These are phyloP conservation scores for Entomortierella parvispora DNA, from an alignment of 192 early-diverging fungal species.

Conservation along the genomic window DNA sequence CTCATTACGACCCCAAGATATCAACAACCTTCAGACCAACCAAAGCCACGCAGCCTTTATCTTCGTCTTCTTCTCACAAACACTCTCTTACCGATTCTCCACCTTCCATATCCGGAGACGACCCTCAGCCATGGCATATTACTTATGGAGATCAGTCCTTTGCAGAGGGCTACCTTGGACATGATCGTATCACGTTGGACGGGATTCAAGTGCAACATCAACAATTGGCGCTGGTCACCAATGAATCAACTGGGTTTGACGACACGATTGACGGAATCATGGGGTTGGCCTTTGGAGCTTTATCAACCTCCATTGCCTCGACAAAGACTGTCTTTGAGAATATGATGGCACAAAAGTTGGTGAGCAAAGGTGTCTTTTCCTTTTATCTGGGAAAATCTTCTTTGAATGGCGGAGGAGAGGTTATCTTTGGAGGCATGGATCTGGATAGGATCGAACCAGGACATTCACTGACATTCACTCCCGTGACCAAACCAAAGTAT, in stretches of 20 bases:
- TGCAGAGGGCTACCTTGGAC: conserved; percentile 47
- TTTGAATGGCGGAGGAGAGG: conserved; percentile 45
- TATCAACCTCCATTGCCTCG: conserved; percentile 33
- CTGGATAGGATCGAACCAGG: neutral
- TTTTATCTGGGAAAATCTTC: conserved; percentile 64
- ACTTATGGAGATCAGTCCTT: conserved; percentile 71
- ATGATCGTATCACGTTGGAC: conserved; percentile 65
- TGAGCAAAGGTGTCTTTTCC: conserved; percentile 65
- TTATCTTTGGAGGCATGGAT: conserved; percentile 42
- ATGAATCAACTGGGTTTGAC: conserved; percentile 61
- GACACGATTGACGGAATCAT: conserved; percentile 72
- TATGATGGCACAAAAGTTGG: conserved; percentile 62
- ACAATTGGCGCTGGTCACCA: conserved; percentile 67
- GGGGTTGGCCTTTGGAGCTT: conserved; percentile 68
- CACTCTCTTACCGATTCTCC: neutral
- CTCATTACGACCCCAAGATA: conserved; percentile 42
- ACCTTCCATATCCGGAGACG: neutral
- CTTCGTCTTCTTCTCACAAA: too few relatives aligned
- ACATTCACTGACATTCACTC: conserved; percentile 4
- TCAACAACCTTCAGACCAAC: conserved; percentile 14
- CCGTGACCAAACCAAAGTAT: conserved; percentile 62
- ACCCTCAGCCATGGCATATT: conserved; percentile 62
- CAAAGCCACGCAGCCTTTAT: neutral
- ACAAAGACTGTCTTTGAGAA: conserved; percentile 65
- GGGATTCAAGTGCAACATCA: conserved; percentile 63